phyloP scores from a whole-genome alignment of 2,329 filamentous ascomycete species.

The Hypoxylon sp. region DNA sequence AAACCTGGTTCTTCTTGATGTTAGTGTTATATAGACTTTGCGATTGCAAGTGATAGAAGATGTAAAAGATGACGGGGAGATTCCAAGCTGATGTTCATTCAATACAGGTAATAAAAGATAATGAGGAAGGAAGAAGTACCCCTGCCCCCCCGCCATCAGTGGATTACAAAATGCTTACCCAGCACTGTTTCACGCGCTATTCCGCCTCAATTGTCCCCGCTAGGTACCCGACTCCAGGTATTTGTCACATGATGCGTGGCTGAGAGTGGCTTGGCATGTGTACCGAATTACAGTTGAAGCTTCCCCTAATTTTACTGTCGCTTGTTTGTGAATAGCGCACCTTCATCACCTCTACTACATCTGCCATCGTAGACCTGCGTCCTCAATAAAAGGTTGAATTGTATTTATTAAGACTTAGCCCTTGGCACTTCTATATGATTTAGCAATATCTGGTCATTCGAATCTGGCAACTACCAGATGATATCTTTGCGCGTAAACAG shows the following conservation, averaged over 20 bases:
- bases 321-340: background rate
- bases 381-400: background rate
- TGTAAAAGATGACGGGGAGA: background rate
- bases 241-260: slow-evolving; percentile 13
- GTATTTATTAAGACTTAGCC: background rate
- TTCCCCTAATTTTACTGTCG: slow-evolving; percentile 7
- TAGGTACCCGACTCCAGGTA: background rate
- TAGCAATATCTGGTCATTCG: background rate
- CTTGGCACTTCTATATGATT: background rate
- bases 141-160: background rate
- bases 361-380: background rate
- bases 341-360: background rate
- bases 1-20: background rate
- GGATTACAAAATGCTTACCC: slow-evolving; percentile 1
- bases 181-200: background rate
- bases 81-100: background rate
- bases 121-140: background rate
- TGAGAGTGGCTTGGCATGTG: background rate
- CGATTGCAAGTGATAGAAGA: background rate
- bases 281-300: slow-evolving; percentile 7
- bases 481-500: background rate
- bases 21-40: background rate
- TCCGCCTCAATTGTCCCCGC: background rate
- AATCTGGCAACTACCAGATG: background rate
- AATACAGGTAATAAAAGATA: background rate